Evolutionary conservation across 2,329 filamentous ascomycete species (phyloP).

Genomic region (Penicillium glabrum): DNA sequence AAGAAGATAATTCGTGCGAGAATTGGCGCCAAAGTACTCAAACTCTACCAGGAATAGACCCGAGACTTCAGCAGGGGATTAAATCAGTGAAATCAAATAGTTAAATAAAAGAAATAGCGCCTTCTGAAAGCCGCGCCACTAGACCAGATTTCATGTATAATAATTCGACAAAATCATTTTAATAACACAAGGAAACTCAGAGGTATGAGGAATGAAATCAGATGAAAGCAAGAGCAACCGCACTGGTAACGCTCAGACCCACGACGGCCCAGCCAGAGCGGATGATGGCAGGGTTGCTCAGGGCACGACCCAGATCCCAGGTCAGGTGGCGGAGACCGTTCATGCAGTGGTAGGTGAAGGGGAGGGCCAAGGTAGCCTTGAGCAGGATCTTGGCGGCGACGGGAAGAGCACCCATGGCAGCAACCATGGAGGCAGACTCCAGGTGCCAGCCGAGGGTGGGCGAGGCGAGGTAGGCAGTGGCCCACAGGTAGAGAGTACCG

Average conservation of each 20-base stretch:
- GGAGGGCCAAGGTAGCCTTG: conserved; percentile 61
- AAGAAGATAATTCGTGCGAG: background rate
- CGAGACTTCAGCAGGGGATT: background rate
- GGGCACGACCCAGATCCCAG: conserved; percentile 65
- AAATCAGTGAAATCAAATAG: conserved; percentile 4
- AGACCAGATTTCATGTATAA: conserved; percentile 21
- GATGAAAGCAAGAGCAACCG: conserved; percentile 49
- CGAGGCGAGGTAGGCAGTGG: conserved; percentile 75
- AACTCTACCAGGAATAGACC: background rate
- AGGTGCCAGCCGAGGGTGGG: conserved; percentile 73
- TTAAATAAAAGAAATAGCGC: conserved; percentile 14
- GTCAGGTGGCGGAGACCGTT: conserved; percentile 71
- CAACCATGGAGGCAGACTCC: conserved; percentile 63
- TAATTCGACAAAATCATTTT: conserved; percentile 28
- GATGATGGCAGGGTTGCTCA: conserved; percentile 65
- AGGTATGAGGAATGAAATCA: conserved; percentile 36
- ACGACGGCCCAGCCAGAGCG: conserved; percentile 65
- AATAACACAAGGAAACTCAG: conserved; percentile 30
- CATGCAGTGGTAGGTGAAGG: conserved; percentile 67
- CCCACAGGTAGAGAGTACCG: conserved; percentile 76
- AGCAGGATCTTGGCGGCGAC: conserved; percentile 57
- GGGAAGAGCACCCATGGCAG: conserved; percentile 63
- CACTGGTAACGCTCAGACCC: conserved; percentile 54
- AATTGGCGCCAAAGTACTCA: background rate
- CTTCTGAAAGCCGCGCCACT: conserved; percentile 20